phyloP scores from a whole-genome alignment of 2,329 filamentous ascomycete genomes.

The Colletotrichum musicola region DNA sequence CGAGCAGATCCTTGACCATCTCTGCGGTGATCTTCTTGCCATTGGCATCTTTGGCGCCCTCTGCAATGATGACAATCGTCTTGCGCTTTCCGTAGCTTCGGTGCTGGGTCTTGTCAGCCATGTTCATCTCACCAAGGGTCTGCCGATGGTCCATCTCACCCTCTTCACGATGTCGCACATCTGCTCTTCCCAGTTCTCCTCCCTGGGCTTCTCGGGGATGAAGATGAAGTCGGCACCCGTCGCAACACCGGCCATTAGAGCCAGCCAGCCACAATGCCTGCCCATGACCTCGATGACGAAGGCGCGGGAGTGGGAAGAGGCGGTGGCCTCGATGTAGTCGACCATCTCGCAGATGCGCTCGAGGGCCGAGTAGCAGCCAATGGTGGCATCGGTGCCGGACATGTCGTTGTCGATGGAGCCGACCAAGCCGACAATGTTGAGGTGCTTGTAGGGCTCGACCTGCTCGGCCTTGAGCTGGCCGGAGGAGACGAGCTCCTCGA shows the following conservation, averaged over 20 bases:
- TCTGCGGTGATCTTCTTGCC: conserved; percentile 85
- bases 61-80: conserved; percentile 97
- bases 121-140: neutral
- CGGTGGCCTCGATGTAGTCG: conserved; percentile 96
- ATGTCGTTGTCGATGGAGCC: conserved; percentile 99
- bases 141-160: conserved; percentile 56
- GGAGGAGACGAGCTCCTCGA: conserved; percentile 84
- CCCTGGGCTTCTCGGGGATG: conserved; percentile 92
- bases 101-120: conserved; percentile 67
- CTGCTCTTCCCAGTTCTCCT: conserved; percentile 87
- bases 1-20: conserved; percentile 90
- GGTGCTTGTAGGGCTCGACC: conserved; percentile 80
- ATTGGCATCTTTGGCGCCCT: conserved; percentile 88
- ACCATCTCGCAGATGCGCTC: conserved; percentile 95
- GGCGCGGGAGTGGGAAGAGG: conserved; percentile 91
- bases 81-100: conserved; percentile 91
- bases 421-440: conserved; percentile 97
- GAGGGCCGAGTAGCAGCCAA: conserved; percentile 95
- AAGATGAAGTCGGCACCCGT: conserved; percentile 98
- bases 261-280: conserved; percentile 96
- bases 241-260: conserved; percentile 94
- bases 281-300: conserved; percentile 99
- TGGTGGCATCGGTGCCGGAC: conserved; percentile 96
- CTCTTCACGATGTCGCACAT: conserved; percentile 85
- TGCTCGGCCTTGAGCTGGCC: conserved; percentile 79